phyloP scores from a whole-genome alignment of 768 basidiomycete species.

The Lentinula detonsa region DNA sequence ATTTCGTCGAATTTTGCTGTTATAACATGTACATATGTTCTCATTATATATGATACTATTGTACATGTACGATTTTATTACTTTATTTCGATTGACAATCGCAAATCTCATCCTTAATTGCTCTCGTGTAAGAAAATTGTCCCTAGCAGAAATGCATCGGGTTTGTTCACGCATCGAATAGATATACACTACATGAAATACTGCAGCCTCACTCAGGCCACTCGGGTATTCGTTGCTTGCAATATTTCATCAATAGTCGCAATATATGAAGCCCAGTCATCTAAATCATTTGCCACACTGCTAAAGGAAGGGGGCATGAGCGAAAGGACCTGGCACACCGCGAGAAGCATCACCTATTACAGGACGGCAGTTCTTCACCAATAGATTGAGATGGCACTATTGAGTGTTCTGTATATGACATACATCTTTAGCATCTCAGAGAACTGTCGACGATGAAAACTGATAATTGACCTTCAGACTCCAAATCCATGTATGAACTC shows the following conservation, averaged over 20 bases:
- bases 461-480: neutral
- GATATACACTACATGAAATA: too few relatives aligned
- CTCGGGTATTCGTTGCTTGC: neutral
- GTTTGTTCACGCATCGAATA: too few relatives aligned
- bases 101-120: too few relatives aligned
- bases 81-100: neutral
- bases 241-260: conserved; percentile 2
- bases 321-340: neutral
- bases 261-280: conserved; percentile 5
- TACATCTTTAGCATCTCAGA: too few relatives aligned
- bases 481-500: neutral
- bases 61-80: neutral
- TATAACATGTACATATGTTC: neutral
- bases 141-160: too few relatives aligned
- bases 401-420: too few relatives aligned
- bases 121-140: too few relatives aligned
- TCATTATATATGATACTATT: neutral
- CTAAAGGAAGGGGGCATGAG: neutral
- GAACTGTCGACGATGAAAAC: neutral
- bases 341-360: too few relatives aligned
- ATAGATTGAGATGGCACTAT: neutral
- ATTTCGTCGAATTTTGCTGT: neutral
- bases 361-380: neutral
- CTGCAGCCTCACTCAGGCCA: neutral
- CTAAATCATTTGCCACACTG: neutral